These are phyloP conservation scores for Kregervanrija delftensis DNA, from an alignment of 805 yeast genomes.

Conservation along the genomic window DNA sequence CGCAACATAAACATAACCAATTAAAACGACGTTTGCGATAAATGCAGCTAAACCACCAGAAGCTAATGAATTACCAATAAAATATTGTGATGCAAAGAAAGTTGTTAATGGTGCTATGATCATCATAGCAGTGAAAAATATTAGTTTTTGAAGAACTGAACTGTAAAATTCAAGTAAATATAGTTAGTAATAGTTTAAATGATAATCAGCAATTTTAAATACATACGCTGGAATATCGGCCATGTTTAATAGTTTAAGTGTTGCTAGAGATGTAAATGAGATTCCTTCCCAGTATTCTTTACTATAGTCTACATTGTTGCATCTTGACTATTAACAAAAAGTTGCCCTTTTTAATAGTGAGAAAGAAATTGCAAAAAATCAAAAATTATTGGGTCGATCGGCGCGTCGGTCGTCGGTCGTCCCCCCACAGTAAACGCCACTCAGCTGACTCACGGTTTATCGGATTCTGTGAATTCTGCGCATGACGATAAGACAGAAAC, in stretches of 20 bases:
- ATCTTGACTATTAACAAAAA: too few species aligned
- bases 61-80: slow-evolving; percentile 46
- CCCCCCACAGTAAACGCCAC: too few species aligned
- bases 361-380: too few species aligned
- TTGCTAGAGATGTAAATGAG: neutral
- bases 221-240: slow-evolving; percentile 33
- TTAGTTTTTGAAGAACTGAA: slow-evolving; percentile 58
- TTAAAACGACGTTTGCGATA: slow-evolving; percentile 65
- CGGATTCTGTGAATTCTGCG: too few species aligned
- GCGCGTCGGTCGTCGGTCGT: too few species aligned
- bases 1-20: slow-evolving; percentile 68
- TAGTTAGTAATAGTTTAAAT: neutral
- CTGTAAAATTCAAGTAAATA: slow-evolving; percentile 24
- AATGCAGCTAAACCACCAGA: slow-evolving; percentile 80
- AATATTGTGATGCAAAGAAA: slow-evolving; percentile 39
- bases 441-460: too few species aligned
- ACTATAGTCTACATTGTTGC: too few species aligned
- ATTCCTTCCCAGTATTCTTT: neutral
- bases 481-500: too few species aligned
- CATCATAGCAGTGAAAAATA: slow-evolving; percentile 74
- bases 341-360: too few species aligned
- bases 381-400: too few species aligned
- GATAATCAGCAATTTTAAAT: neutral
- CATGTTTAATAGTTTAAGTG: slow-evolving; percentile 14
- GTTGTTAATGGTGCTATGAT: slow-evolving; percentile 56